Conservation (phyloP, 116 monocot species). For the Posidonia oceanica region DNA sequence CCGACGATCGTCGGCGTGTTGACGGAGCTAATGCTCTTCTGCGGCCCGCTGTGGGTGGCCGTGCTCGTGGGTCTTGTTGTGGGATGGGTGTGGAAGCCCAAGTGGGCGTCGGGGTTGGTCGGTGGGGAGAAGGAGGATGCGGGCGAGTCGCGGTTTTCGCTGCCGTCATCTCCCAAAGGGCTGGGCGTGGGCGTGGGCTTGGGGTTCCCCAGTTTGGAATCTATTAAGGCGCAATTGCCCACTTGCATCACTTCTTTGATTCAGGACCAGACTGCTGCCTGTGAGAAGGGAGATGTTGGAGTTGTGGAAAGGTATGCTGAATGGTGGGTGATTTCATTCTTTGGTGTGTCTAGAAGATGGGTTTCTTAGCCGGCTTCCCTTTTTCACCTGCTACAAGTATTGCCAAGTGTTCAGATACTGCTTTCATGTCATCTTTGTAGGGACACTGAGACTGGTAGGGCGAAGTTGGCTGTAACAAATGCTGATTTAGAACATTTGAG, state of each 20-base stretch:
- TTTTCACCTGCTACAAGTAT: background rate
- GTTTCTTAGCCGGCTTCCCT: background rate
- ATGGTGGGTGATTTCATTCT: background rate
- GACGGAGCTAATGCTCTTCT: conserved; percentile 21
- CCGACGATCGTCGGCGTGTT: conserved; percentile 5
- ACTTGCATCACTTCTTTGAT: conserved; percentile 14
- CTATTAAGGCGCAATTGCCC: conserved; percentile 19
- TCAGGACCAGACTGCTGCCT: background rate
- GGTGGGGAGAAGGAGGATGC: background rate
- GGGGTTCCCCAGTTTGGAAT: conserved; percentile 11
- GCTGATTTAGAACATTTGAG: conserved; percentile 56
- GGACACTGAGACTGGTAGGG: background rate
- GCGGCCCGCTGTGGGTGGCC: conserved; percentile 48
- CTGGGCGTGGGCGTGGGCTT: background rate
- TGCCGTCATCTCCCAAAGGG: background rate
- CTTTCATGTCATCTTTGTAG: background rate
- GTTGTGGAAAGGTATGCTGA: conserved; percentile 8
- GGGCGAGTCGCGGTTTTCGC: background rate
- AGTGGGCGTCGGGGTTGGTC: conserved; percentile 45
- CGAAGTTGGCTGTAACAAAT: conserved; percentile 34
- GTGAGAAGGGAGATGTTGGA: conserved; percentile 2
- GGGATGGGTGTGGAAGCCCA: conserved; percentile 80
- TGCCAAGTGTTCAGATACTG: background rate
- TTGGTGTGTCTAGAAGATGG: background rate
- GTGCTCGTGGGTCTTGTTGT: conserved; percentile 46